phyloP scores from a whole-genome alignment of 73 alveolate species.

The Uronychia setigera region DNA sequence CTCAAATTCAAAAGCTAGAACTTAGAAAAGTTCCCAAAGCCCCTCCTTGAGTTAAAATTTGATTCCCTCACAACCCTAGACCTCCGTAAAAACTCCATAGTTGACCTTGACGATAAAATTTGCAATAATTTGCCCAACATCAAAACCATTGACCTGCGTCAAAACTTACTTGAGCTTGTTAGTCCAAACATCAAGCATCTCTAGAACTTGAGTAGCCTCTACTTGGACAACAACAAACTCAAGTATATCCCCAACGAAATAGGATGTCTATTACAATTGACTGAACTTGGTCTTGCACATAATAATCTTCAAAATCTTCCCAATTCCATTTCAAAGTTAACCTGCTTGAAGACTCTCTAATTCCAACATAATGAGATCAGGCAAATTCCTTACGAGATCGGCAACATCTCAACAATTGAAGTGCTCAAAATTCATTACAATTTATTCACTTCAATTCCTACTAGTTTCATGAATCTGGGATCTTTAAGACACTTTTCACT shows the following conservation, averaged over 20 bases:
- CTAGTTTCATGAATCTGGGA: constrained; percentile 65
- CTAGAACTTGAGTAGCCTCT: background rate
- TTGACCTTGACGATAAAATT: background rate
- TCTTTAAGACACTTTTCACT: constrained; percentile 53
- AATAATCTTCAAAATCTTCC: constrained; percentile 45
- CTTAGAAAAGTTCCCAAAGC: background rate
- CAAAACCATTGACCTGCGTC: background rate
- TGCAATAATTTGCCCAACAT: background rate
- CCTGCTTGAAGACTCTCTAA: constrained; percentile 41
- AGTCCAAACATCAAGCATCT: background rate
- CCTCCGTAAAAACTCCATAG: background rate
- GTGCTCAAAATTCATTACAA: constrained; percentile 52
- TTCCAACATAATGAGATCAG: constrained; percentile 61
- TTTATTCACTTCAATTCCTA: constrained; percentile 74
- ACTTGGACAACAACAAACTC: constrained; percentile 23
- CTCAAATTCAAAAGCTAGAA: background rate
- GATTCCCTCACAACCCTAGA: background rate
- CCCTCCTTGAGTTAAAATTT: background rate
- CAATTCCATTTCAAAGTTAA: constrained; percentile 31
- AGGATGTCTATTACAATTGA: constrained; percentile 2
- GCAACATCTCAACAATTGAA: constrained; percentile 23
- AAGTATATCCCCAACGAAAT: constrained; percentile 29
- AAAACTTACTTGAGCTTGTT: background rate
- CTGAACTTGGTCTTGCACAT: constrained; percentile 31
- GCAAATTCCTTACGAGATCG: constrained; percentile 52